A percentile compares a stretch with the other conserved stretches of the same genome.
phyloP scores from a whole-genome alignment of 2,329 filamentous ascomycete species.

The Claviceps sp. region DNA sequence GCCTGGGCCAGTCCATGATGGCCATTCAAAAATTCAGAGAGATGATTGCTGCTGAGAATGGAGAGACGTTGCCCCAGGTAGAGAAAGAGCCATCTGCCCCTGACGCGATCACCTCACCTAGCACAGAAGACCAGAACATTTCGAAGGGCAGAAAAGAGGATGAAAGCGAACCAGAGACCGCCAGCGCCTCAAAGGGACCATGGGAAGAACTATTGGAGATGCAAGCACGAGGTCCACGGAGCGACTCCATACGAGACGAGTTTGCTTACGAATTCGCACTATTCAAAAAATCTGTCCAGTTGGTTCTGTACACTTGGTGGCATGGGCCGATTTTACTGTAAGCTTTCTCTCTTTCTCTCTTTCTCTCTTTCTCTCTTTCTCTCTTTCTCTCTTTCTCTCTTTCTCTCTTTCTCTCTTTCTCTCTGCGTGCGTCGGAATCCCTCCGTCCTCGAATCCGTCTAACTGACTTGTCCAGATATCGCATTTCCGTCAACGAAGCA shows the following conservation, averaged over 20 bases:
- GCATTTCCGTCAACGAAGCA: background rate
- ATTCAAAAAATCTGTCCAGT: conserved; percentile 48
- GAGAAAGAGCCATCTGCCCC: background rate
- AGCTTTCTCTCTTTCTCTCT: conserved; percentile 31
- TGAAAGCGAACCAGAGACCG: conserved; percentile 8
- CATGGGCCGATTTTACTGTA: conserved; percentile 55
- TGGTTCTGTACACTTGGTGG: conserved; percentile 59
- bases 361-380: background rate
- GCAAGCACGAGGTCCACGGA: conserved; percentile 18
- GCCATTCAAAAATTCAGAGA: conserved; percentile 59
- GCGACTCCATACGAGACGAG: conserved; percentile 34
- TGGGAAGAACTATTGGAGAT: conserved; percentile 4
- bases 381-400: background rate
- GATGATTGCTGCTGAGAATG: conserved; percentile 33
- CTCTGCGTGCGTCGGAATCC: background rate
- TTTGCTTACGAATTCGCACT: conserved; percentile 50
- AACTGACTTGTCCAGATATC: background rate
- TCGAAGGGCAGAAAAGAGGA: conserved; percentile 23
- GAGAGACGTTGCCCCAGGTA: conserved; percentile 18
- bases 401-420: background rate
- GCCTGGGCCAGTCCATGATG: conserved; percentile 68
- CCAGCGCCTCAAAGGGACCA: background rate
- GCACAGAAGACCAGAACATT: conserved; percentile 19
- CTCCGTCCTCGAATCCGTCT: too few relatives aligned
- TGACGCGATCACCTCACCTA: background rate